Base-by-base conservation (phyloP, 2,329 filamentous ascomycete species). In the Talaromyces sp. region DNA sequence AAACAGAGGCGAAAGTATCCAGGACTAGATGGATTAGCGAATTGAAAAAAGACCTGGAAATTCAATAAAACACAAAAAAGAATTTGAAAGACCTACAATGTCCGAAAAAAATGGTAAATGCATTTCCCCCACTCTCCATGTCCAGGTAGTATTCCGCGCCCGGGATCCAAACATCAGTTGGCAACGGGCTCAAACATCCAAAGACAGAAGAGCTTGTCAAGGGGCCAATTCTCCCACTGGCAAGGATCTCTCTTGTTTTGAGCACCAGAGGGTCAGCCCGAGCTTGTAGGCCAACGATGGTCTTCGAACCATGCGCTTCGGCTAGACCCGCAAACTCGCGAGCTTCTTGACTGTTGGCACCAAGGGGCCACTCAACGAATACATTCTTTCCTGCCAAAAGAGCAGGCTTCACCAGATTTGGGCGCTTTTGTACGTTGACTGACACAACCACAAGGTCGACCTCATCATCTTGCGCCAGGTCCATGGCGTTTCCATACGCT, bases 321-420 rank as follows among this genome's bases (percentile, higher is more conserved):
- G 59, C 59, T 17, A 57, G 22, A 8, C 36, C 7, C 9, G 53
- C 32, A 17, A 61, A 33, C n/a, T 61, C 59, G 32, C 56, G 7
- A 2, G 54, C 47, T 27, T 61, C 44, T 11, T 30, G 42, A 7
- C 51, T 27, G 42, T 17, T 57, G 28, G 36, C 42, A 4, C 54
- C 59, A 13, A 61, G 32, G 6, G 59, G 59, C 59, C 59, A 61
- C 51, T 61, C 59, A 8, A 61, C 59, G 42, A 61, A 61, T 7
- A 61, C 59, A 19, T 47, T n/a, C 27, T 61, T 61, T 30, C 36
- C 49, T 2, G 59, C 59, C 15, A 57, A 28, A 11, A 57, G 25
- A 13, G 59, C 59, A 10, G 54, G 54, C 36, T 57, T 57, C 10
- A 39, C 54, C 17, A 61, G 59, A 15, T 57, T 27, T 19, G 30